Conservation (phyloP, 2,329 filamentous ascomycete genomes). For the Emmonsia crescens region DNA sequence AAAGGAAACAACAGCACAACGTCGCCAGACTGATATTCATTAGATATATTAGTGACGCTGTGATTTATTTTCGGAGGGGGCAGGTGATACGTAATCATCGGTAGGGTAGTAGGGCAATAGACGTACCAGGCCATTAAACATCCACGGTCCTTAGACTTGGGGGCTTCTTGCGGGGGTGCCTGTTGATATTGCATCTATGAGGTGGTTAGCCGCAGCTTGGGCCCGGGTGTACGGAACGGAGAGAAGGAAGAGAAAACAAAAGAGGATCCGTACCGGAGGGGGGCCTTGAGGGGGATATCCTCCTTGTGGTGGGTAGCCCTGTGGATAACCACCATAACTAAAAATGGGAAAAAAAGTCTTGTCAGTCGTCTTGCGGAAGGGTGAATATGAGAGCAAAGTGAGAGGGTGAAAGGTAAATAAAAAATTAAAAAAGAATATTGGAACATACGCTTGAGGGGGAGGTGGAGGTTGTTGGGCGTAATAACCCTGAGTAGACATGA, state of each 20-base stretch:
- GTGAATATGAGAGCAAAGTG: not conserved
- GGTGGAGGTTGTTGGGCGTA: conserved; percentile 18
- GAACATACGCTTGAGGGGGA: conserved; percentile 12
- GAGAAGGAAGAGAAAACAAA: conserved; percentile 6
- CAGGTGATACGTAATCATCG: not conserved
- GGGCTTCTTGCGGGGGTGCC: conserved; percentile 25
- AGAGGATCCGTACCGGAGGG: conserved; percentile 15
- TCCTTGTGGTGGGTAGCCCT: conserved; percentile 4
- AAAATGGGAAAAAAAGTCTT: not conserved
- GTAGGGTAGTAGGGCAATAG: too few species aligned
- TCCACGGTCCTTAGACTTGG: conserved; percentile 38
- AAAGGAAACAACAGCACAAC: conserved; percentile 54
- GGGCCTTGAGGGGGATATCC: conserved; percentile 22
- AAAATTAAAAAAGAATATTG: not conserved
- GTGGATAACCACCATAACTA: conserved; percentile 19
- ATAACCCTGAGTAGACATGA: conserved; percentile 35
- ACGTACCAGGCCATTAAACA: conserved; percentile 43
- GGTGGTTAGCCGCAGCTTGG: not conserved
- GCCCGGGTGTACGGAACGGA: not conserved
- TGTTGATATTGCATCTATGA: conserved; percentile 41
- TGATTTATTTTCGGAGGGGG: conserved; percentile 7
- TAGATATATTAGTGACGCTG: not conserved
- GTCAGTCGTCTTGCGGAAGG: not conserved
- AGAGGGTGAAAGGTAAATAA: not conserved
- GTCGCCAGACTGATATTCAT: conserved; percentile 36